Conservation (phyloP, 1,284 basidiomycete genomes). For the Microstroma glucosiphilum region DNA sequence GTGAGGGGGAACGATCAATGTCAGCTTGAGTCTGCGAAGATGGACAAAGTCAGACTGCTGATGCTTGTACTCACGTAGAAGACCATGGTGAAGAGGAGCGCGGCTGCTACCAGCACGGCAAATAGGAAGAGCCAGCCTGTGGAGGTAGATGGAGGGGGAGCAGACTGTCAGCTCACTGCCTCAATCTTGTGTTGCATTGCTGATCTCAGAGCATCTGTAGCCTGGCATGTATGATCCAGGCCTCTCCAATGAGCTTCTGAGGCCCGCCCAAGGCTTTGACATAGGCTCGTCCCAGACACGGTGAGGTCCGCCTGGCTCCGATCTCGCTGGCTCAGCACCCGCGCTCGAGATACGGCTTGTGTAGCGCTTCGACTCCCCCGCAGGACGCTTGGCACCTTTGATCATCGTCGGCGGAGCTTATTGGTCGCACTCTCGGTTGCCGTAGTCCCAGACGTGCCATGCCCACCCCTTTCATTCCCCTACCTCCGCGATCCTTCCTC, state of each 20-base stretch:
- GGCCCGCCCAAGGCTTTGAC: neutral
- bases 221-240: neutral
- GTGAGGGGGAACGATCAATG: neutral
- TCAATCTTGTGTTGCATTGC: neutral
- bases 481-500: neutral
- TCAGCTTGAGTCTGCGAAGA: neutral
- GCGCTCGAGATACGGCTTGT: too few species aligned
- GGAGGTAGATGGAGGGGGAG: neutral
- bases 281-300: neutral
- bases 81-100: slow-evolving; percentile 50
- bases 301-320: neutral
- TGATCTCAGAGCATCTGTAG: neutral
- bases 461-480: neutral
- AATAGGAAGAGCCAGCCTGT: slow-evolving; percentile 48
- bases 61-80: slow-evolving; percentile 19
- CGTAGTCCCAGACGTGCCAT: neutral
- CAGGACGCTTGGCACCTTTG: neutral
- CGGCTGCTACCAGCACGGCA: slow-evolving; percentile 46
- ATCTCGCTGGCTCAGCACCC: too few species aligned
- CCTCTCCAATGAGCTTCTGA: neutral
- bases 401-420: neutral
- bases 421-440: neutral
- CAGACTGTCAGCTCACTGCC: neutral
- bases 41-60: neutral
- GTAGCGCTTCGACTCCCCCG: too few species aligned